Percentiles rank a stretch among this genome's conserved stretches.
phyloP scores from a whole-genome alignment of 768 basidiomycete genomes.

The Hypholoma fasciculare region DNA sequence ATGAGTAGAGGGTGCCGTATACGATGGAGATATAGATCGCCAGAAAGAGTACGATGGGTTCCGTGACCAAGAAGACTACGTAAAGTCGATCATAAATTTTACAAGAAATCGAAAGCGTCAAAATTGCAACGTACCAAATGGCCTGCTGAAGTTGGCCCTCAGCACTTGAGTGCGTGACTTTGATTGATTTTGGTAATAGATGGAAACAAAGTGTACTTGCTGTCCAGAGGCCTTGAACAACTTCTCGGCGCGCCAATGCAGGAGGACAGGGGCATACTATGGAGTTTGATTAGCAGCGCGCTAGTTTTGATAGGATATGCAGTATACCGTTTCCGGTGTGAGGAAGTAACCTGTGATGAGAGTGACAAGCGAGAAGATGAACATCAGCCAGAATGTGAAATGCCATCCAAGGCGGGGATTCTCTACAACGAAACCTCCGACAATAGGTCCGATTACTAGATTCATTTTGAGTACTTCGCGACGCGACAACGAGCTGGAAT shows the following conservation, averaged over 20 bases:
- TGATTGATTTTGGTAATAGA: slow-evolving; percentile 45
- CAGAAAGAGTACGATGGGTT: slow-evolving; percentile 61
- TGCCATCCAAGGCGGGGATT: slow-evolving; percentile 53
- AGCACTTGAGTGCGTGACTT: slow-evolving; percentile 43
- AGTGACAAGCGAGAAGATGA: slow-evolving; percentile 49
- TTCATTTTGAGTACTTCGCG: not conserved
- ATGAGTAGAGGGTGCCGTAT: slow-evolving; percentile 63
- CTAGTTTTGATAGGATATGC: not conserved
- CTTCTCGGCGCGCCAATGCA: slow-evolving; percentile 49
- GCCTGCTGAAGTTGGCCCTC: slow-evolving; percentile 50
- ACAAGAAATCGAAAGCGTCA: not conserved
- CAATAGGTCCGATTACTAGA: slow-evolving; percentile 63
- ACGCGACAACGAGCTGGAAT: not conserved
- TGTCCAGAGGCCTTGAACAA: slow-evolving; percentile 42
- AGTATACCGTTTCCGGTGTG: slow-evolving; percentile 56
- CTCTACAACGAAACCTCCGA: slow-evolving; percentile 62
- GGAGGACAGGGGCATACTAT: slow-evolving; percentile 63
- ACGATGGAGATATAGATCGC: slow-evolving; percentile 61
- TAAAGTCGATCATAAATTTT: not conserved
- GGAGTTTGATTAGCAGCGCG: not conserved
- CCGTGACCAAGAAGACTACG: slow-evolving; percentile 57
- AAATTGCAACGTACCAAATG: slow-evolving; percentile 42
- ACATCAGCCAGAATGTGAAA: slow-evolving; percentile 67
- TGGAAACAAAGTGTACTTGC: slow-evolving; percentile 45
- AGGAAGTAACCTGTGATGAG: slow-evolving; percentile 45